These are phyloP conservation scores for Crithidia expoeki DNA, from an alignment of 208 protist species.

Conservation along the genomic window DNA sequence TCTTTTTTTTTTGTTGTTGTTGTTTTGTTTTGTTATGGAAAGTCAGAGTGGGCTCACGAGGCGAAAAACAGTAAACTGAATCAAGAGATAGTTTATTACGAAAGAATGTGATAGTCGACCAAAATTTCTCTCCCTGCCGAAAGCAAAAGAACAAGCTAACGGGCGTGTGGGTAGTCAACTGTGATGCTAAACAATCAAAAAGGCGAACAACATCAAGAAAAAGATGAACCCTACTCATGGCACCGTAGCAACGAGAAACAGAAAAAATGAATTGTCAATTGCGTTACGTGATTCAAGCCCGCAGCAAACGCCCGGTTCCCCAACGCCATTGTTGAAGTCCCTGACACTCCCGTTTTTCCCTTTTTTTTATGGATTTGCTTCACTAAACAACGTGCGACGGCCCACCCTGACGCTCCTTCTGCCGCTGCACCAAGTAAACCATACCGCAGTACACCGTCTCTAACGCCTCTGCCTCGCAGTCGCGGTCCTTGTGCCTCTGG, in stretches of 20 bases:
- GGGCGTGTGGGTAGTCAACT: neutral
- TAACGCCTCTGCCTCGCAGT: slow-evolving; percentile 83
- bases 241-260: too few species aligned
- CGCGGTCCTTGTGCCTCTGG: slow-evolving; percentile 43
- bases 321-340: too few species aligned
- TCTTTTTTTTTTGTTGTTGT: neutral
- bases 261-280: too few species aligned
- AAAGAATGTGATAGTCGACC: neutral
- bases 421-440: slow-evolving; percentile 74
- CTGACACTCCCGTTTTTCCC: neutral
- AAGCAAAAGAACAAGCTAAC: neutral
- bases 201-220: too few species aligned
- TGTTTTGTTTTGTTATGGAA: neutral
- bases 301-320: too few species aligned
- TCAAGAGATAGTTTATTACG: too few species aligned
- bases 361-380: too few species aligned
- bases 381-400: slow-evolving; percentile 9
- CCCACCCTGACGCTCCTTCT: slow-evolving; percentile 41
- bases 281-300: too few species aligned
- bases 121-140: neutral
- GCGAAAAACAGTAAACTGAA: too few species aligned
- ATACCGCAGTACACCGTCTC: slow-evolving; percentile 88
- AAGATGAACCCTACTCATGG: too few species aligned
- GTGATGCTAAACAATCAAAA: too few species aligned
- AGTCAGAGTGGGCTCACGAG: neutral